These are phyloP conservation scores for Canariomyces notabilis DNA, from an alignment of 2,329 filamentous ascomycete genomes.

Conservation along the genomic window DNA sequence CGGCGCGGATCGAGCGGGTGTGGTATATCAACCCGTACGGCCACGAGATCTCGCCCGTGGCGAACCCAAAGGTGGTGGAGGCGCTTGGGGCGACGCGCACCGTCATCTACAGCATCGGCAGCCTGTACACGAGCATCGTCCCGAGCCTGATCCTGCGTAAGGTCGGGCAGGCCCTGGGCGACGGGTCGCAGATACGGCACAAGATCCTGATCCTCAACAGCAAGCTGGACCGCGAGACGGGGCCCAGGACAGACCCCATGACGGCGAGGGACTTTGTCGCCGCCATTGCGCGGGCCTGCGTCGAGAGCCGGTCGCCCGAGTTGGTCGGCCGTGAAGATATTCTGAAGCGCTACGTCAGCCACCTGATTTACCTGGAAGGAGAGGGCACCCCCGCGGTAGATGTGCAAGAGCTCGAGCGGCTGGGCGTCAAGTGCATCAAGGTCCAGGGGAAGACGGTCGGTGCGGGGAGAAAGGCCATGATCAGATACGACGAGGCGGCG, in stretches of 20 bases:
- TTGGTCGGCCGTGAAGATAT: conserved; percentile 42
- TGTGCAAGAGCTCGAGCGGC: conserved; percentile 51
- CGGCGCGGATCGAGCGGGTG: conserved; percentile 70
- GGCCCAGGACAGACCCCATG: conserved; percentile 60
- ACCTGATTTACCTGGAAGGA: conserved; percentile 75
- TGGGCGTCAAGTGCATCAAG: conserved; percentile 73
- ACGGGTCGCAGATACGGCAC: conserved; percentile 42
- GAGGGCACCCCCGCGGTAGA: conserved; percentile 57
- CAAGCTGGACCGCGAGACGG: conserved; percentile 79
- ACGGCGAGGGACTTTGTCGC: conserved; percentile 75
- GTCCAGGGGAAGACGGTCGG: conserved; percentile 65
- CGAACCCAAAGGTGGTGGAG: conserved; percentile 74
- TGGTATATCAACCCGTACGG: conserved; percentile 99
- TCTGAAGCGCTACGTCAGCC: conserved; percentile 65
- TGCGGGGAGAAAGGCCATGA: conserved; percentile 42
- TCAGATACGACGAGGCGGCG: conserved; percentile 71
- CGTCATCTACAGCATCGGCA: conserved; percentile 90
- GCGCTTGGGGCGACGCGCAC: conserved; percentile 60
- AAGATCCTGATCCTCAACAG: conserved; percentile 86
- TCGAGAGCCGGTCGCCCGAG: conserved; percentile 54
- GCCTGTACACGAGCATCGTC: conserved; percentile 82
- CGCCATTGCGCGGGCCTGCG: conserved; percentile 70
- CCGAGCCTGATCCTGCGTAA: conserved; percentile 75
- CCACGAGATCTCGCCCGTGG: conserved; percentile 83
- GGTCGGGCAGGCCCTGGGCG: conserved; percentile 60